phyloP scores from a whole-genome alignment of 2,329 filamentous ascomycete species.

The Magnaporthiopsis incrustans region DNA sequence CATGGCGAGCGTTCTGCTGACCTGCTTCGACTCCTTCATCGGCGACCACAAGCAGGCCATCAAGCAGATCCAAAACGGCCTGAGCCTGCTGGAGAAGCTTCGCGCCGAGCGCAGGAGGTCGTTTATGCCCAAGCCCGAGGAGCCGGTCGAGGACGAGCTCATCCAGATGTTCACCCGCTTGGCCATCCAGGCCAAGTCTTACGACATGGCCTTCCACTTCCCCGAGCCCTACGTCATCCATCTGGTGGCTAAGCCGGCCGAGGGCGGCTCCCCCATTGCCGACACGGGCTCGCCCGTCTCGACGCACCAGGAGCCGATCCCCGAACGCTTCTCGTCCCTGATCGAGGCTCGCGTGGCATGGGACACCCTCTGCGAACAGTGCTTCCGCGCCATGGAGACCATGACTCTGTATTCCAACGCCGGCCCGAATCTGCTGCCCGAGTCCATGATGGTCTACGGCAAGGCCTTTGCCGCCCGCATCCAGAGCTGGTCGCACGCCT shows the following conservation, averaged over 20 bases:
- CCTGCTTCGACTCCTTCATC: conserved; percentile 62
- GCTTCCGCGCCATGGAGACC: conserved; percentile 51
- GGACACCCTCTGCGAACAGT: conserved; percentile 47
- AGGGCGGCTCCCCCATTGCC: conserved; percentile 22
- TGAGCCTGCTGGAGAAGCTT: conserved; percentile 45
- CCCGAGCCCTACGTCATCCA: conserved; percentile 53
- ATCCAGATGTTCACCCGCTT: conserved; percentile 56
- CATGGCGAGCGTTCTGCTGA: conserved; percentile 58
- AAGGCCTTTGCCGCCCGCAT: conserved; percentile 40
- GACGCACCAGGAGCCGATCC: conserved; percentile 29
- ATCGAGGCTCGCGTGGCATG: conserved; percentile 48
- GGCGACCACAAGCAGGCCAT: conserved; percentile 57
- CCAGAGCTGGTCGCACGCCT: conserved; percentile 46
- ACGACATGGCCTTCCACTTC: conserved; percentile 62
- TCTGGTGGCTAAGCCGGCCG: conserved; percentile 25
- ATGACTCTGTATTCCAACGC: conserved; percentile 39
- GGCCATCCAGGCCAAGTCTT: conserved; percentile 58
- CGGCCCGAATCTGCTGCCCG: conserved; percentile 44
- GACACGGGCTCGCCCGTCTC: conserved; percentile 34
- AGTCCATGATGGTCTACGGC: conserved; percentile 38
- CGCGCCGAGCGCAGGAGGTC: conserved; percentile 35
- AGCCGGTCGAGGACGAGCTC: conserved; percentile 49
- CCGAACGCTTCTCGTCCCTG: conserved; percentile 38
- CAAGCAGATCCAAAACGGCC: conserved; percentile 50
- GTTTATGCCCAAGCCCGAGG: conserved; percentile 31